Conservation (phyloP, 805 yeast species). For the Sungouiella thailandica region DNA sequence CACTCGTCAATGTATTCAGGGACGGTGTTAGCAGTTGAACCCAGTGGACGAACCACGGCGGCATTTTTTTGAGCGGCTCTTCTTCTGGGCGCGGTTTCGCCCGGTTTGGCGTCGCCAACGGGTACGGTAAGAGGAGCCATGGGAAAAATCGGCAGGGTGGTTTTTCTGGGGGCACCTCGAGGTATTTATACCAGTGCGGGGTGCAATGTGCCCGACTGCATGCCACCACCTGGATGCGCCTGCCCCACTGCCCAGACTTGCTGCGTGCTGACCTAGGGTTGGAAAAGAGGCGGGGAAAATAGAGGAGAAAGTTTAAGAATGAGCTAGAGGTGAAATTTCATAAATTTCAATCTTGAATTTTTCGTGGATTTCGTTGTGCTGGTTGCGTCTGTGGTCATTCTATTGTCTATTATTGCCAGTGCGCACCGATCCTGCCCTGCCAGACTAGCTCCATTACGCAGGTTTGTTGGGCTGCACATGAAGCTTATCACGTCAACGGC, state of each 20-base stretch:
- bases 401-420: too few species aligned
- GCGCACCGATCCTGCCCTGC: too few species aligned
- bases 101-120: constrained; percentile 66
- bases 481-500: too few species aligned
- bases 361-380: too few species aligned
- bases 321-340: too few species aligned
- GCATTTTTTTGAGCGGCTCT: constrained; percentile 47
- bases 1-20: constrained; percentile 66
- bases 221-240: neutral
- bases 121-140: constrained; percentile 42
- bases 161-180: too few species aligned
- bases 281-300: too few species aligned
- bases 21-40: constrained; percentile 59
- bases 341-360: too few species aligned
- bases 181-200: constrained; percentile 1
- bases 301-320: too few species aligned
- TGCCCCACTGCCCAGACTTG: neutral
- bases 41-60: constrained; percentile 56
- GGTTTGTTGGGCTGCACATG: constrained; percentile 2
- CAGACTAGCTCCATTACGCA: neutral
- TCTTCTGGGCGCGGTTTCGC: constrained; percentile 83
- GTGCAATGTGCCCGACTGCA: neutral
- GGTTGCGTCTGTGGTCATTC: too few species aligned
- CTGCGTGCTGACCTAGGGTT: too few species aligned
- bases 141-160: neutral